Evolutionary conservation across 306 rosid genomes (phyloP).

Genomic region (Vachellia collinsii): DNA sequence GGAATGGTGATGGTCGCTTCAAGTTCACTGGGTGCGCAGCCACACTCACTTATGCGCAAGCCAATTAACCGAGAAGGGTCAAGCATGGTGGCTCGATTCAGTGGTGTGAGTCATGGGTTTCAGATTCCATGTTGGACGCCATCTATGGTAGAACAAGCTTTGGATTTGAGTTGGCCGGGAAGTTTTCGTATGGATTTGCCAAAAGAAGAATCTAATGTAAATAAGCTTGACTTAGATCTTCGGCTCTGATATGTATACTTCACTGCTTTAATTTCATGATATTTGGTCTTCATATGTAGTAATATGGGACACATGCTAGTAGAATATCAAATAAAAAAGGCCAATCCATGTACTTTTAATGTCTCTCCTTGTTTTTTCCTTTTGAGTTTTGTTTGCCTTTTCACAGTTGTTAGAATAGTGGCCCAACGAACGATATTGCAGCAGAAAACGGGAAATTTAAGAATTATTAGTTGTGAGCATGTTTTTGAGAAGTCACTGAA

Average conservation of each 20-base stretch:
- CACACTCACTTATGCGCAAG: conserved; percentile 67
- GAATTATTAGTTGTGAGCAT: neutral
- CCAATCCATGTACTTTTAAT: neutral
- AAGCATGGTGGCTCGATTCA: conserved; percentile 46
- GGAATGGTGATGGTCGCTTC: conserved; percentile 46
- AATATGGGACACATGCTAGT: conserved; percentile 3
- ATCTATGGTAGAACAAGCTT: conserved; percentile 47
- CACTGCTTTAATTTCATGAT: conserved; percentile 12
- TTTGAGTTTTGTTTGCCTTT: neutral
- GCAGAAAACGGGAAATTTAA: neutral
- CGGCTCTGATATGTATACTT: conserved; percentile 46
- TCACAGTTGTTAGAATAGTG: neutral
- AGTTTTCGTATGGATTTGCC: conserved; percentile 55
- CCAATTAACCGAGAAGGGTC: conserved; percentile 45
- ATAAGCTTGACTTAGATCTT: conserved; percentile 66
- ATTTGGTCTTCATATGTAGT: conserved; percentile 4
- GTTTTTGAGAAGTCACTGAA: neutral
- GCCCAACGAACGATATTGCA: neutral
- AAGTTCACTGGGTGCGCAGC: conserved; percentile 58
- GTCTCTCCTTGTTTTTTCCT: neutral
- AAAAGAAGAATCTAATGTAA: conserved; percentile 45
- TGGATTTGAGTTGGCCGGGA: conserved; percentile 67
- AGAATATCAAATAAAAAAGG: conserved; percentile 20
- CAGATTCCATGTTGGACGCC: conserved; percentile 51
- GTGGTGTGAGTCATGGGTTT: conserved; percentile 32